Evolutionary conservation across 345 rosid species (phyloP), one percentile per base, ranked within the genome.

Genomic region (Syzygium oleosum): DNA sequence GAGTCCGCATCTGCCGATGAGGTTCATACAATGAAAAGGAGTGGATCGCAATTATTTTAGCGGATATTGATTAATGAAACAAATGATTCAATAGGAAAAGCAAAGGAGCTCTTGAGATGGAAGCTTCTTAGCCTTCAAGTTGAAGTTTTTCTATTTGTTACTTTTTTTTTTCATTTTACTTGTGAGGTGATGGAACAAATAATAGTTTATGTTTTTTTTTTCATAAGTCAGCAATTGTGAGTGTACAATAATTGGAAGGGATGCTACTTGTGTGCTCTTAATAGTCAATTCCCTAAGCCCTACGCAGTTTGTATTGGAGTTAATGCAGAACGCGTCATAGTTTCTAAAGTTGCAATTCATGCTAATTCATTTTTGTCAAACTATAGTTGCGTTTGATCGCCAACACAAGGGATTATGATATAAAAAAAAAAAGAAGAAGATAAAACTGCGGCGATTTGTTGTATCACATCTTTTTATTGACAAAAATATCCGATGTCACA

Each of bases 401-500:
- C 3, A 4, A 5, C 43, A 4, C 43, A 41, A 2, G 25, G 29
- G 27, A 58, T 5, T 25, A 11, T 0, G 43, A 41, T 25, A 25
- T 12, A 11, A 25, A 0, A 58, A 11, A 0, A n/a, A n/a, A 59
- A 11, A 59, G 3, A 12, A 59, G 0, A 27, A 59, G 15, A 27
- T 11, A 12, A 27, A 3, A 59, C 11, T 0, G 7, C 14, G n/a
- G 7, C 7, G 27, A 25, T 58, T 23, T 25, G 63, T 58, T n/a
- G 27, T 1, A 12, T 58, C 29, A 12, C 14, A 1, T 0, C 1
- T 12, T 59, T 58, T 58, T 25, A 25, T 58, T 5, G 23, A 58
- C 11, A 41, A 58, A 58, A 52, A 12, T 0, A 2, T 25, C 0
- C 11, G 31, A 58, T 5, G 29, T 58, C 29, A 25, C 61, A 56